Evolutionary conservation across 495 filamentous ascomycete genomes (phyloP).

Genomic region (Saxophila tyrrhenica): DNA sequence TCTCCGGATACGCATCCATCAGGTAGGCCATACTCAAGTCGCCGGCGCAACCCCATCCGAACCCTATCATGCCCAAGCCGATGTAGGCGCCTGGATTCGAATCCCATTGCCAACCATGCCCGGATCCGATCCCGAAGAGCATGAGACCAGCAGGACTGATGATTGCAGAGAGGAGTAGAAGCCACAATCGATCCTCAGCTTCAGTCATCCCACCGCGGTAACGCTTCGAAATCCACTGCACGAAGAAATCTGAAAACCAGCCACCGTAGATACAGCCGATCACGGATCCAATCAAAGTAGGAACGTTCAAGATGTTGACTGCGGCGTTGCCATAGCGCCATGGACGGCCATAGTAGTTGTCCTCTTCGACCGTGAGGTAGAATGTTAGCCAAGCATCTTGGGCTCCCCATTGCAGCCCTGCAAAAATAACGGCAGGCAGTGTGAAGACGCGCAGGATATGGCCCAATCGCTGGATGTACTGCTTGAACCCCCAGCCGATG

Average conservation of each 20-base stretch:
- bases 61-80: slow-evolving; percentile 28
- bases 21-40: slow-evolving; percentile 24
- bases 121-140: slow-evolving; percentile 28
- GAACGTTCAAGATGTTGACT: slow-evolving; percentile 31
- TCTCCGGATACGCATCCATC: slow-evolving; percentile 29
- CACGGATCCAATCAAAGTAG: slow-evolving; percentile 27
- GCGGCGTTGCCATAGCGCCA: slow-evolving; percentile 24
- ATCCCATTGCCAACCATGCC: slow-evolving; percentile 13
- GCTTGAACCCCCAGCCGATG: slow-evolving; percentile 4
- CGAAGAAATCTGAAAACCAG: slow-evolving; percentile 29
- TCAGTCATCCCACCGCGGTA: slow-evolving; percentile 26
- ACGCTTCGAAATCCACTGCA: slow-evolving; percentile 26
- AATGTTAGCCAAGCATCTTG: slow-evolving; percentile 34
- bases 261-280: slow-evolving; percentile 32
- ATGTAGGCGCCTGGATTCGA: slow-evolving; percentile 19
- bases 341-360: slow-evolving; percentile 26
- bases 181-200: slow-evolving; percentile 31
- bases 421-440: slow-evolving; percentile 29
- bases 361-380: slow-evolving; percentile 30
- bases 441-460: slow-evolving; percentile 27
- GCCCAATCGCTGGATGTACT: slow-evolving; percentile 8
- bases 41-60: slow-evolving; percentile 31
- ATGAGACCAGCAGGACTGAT: slow-evolving; percentile 28
- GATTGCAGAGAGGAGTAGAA: slow-evolving; percentile 25
- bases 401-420: slow-evolving; percentile 29